Evolutionary conservation across 495 filamentous ascomycete species (phyloP), one percentile per base, ranked within the genome.

Genomic region (Neurospora sp.): DNA sequence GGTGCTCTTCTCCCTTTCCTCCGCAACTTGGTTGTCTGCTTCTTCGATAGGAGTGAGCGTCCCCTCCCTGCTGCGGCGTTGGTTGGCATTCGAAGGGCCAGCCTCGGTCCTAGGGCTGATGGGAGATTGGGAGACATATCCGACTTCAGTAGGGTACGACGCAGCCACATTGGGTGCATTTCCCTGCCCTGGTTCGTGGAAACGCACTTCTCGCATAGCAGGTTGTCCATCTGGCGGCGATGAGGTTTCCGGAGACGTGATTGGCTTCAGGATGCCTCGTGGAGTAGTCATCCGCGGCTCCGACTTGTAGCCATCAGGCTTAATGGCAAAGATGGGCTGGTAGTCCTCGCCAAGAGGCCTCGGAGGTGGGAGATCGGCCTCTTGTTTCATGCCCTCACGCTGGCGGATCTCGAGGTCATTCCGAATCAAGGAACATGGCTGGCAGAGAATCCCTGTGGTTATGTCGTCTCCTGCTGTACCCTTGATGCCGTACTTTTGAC

Each of bases 371-470:
- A 74, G 71, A n/a, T 76, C 71, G 10, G 71, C 9, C 18, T 48
- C 22, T 16, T 10, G 39, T 20, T 72, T 76, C 11, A 73, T 71
- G n/a, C 7, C n/a, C 39, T 77, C 72, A 12, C 77, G 76, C 27
- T 61, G 70, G 40, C 76, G 74, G 44, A 79, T 46, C 40, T 79
- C 77, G 40, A 78, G 41, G 4, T 76, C 76, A 53, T 79, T 77
- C 8, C 74, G 72, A 41, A 78, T 75, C n/a, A 78, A 53, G 16
- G 77, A 79, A 68, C 77, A 79, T 16, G 76, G 77, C 70, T 77
- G 77, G 53, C 77, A 79, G 44, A 74, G 75, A 16, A 79, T 79
- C 1, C 77, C 77, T 31, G 73, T 76, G 69, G 39, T 71, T 9
- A 79, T 68, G 59, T 79, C 77, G 46, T 73, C 71, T 22, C 71